These are phyloP conservation scores for Thymus mandschuricus DNA, from an alignment of 257 asterid species.

Conservation along the genomic window DNA sequence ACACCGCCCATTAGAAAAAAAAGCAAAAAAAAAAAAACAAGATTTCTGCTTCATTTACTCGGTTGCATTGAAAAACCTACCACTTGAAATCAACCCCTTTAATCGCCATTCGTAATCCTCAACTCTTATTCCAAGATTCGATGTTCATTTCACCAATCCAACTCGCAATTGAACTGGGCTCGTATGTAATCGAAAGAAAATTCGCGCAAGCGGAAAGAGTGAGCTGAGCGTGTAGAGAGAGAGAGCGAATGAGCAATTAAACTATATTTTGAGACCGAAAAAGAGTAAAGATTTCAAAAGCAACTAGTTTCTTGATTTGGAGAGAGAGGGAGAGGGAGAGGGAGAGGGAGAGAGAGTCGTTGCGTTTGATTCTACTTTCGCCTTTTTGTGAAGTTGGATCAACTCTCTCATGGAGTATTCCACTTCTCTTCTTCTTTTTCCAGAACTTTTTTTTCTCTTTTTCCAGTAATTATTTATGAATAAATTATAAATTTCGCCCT, in stretches of 20 bases:
- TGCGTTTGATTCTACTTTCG: constrained; percentile 20
- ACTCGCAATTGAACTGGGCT: constrained; percentile 13
- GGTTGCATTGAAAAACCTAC: constrained; percentile 38
- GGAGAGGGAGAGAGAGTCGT: constrained; percentile 21
- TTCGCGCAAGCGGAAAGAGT: constrained; percentile 12
- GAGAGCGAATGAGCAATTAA: constrained; percentile 1
- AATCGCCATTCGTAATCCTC: constrained; percentile 65
- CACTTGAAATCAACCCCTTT: constrained; percentile 94
- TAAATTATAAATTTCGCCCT: no score
- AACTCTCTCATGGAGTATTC: not conserved
- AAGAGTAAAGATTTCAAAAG: constrained; percentile 22
- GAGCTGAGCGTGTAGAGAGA: constrained; percentile 16
- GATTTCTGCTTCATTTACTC: constrained; percentile 13
- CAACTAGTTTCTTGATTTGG: constrained; percentile 23
- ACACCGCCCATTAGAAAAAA: constrained; percentile 7
- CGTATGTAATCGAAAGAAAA: not conserved
- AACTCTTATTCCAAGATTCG: constrained; percentile 39
- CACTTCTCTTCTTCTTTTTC: not conserved
- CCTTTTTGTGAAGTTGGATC: constrained; percentile 4
- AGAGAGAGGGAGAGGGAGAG: constrained; percentile 26
- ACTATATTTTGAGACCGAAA: constrained; percentile 8
- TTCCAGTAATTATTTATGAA: no score
- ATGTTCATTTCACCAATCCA: constrained; percentile 43
- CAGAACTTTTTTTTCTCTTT: not conserved
- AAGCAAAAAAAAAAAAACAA: not conserved